A percentile compares a stretch with the other conserved stretches of the same genome.
Conservation (phyloP, 441 rosid species). For the Gossypium davidsonii region DNA sequence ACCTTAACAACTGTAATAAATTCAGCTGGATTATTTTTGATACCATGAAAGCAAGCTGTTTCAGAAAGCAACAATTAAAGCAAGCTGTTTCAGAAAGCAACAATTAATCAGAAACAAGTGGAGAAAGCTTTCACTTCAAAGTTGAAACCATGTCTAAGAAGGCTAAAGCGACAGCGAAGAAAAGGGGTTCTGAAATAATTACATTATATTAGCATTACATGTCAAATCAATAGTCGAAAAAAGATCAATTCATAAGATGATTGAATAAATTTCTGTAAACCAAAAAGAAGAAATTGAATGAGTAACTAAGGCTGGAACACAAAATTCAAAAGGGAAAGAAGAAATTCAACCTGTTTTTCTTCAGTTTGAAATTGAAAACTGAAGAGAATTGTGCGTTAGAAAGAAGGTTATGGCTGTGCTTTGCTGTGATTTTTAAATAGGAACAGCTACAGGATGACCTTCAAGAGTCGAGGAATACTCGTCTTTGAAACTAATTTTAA, state of each 20-base stretch:
- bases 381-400: not conserved
- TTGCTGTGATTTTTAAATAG: not conserved
- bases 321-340: not conserved
- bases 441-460: not conserved
- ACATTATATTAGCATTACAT: not conserved
- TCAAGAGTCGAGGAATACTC: not conserved
- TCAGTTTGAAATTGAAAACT: not conserved
- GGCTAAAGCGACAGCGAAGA: not conserved
- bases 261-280: not conserved
- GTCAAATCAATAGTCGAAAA: not conserved
- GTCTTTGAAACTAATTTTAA: too few species aligned
- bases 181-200: not conserved
- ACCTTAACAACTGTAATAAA: not conserved
- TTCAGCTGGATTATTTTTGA: not conserved
- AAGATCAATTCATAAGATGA: not conserved
- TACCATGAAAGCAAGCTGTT: conserved; percentile 4
- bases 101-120: conserved; percentile 2
- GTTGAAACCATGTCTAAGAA: not conserved
- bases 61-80: not conserved
- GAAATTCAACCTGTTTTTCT: not conserved
- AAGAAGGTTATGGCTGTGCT: not conserved
- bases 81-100: not conserved
- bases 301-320: not conserved
- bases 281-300: not conserved
- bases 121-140: not conserved